Conservation (phyloP, 345 rosid genomes). For the Raphanus sativus region DNA sequence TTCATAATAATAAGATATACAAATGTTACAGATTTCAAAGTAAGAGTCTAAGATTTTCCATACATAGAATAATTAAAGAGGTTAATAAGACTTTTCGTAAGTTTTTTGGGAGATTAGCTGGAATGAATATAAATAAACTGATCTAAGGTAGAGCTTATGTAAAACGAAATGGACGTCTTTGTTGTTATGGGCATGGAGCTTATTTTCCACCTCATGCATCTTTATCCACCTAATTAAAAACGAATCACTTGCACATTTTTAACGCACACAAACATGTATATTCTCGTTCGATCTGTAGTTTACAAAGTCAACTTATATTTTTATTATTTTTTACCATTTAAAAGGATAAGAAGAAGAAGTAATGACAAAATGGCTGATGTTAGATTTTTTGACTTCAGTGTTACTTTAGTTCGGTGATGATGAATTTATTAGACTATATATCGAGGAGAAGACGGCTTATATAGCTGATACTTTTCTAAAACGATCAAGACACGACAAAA, state of each 20-base stretch:
- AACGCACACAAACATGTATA: background rate
- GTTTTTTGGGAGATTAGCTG: background rate
- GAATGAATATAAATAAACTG: background rate
- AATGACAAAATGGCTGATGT: slow-evolving; percentile 29
- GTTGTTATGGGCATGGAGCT: slow-evolving; percentile 22
- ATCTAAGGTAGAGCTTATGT: background rate
- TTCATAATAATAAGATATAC: background rate
- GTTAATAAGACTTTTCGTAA: background rate
- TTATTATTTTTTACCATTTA: background rate
- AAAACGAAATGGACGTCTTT: slow-evolving; percentile 17
- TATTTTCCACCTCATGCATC: slow-evolving; percentile 9
- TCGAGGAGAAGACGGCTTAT: background rate
- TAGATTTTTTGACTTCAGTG: slow-evolving; percentile 24
- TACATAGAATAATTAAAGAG: background rate
- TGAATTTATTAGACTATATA: slow-evolving; percentile 4
- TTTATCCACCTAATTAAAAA: background rate
- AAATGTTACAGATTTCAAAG: background rate
- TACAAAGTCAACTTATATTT: background rate
- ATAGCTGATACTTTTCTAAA: slow-evolving; percentile 12
- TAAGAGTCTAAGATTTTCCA: background rate
- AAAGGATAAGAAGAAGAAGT: slow-evolving; percentile 28
- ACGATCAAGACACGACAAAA: slow-evolving; percentile 18
- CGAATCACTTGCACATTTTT: slow-evolving; percentile 11
- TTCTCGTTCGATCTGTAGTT: slow-evolving; percentile 10
- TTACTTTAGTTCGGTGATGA: slow-evolving; percentile 13